A percentile compares a stretch with the other conserved stretches of the same genome.
phyloP scores from a whole-genome alignment of 352 stramenopile species.

The Phytopythium boreale region DNA sequence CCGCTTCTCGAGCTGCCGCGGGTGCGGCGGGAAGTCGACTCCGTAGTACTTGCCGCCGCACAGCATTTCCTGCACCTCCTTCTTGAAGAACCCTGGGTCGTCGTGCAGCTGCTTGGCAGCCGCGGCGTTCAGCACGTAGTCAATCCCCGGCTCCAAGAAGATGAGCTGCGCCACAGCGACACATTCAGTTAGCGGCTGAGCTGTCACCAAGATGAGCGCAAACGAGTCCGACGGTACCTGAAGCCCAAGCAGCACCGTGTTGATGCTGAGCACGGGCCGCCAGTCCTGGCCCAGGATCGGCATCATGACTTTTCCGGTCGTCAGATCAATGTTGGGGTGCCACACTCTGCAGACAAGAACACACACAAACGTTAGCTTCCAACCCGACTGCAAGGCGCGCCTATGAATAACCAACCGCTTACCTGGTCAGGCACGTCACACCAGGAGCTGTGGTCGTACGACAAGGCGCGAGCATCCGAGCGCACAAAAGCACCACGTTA shows the following conservation, averaged over 20 bases:
- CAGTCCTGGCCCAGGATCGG: conserved; percentile 82
- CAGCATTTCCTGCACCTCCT: conserved; percentile 60
- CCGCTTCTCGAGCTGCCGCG: conserved; percentile 53
- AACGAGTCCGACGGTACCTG: conserved; percentile 39
- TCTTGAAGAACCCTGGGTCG: conserved; percentile 44
- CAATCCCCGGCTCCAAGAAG: conserved; percentile 71
- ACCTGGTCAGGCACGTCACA: conserved; percentile 73
- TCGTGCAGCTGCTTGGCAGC: conserved; percentile 56
- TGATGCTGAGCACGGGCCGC: conserved; percentile 84
- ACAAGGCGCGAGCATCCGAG: neutral
- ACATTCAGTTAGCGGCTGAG: neutral
- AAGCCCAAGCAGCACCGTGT: conserved; percentile 78
- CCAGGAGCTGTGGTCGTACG: conserved; percentile 42
- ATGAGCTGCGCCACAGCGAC: conserved; percentile 44
- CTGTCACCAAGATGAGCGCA: neutral
- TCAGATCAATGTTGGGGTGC: conserved; percentile 81
- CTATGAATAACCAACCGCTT: neutral
- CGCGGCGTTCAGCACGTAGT: conserved; percentile 56
- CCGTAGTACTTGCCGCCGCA: conserved; percentile 59
- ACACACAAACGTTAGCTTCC: conserved; percentile 8
- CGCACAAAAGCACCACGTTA: conserved; percentile 7
- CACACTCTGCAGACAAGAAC: conserved; percentile 51
- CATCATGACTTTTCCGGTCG: conserved; percentile 83
- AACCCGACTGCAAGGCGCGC: neutral
- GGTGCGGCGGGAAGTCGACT: conserved; percentile 58